These are phyloP conservation scores for Nematocida parisii DNA, from an alignment of 371 early-diverging fungal species.

Conservation along the genomic window DNA sequence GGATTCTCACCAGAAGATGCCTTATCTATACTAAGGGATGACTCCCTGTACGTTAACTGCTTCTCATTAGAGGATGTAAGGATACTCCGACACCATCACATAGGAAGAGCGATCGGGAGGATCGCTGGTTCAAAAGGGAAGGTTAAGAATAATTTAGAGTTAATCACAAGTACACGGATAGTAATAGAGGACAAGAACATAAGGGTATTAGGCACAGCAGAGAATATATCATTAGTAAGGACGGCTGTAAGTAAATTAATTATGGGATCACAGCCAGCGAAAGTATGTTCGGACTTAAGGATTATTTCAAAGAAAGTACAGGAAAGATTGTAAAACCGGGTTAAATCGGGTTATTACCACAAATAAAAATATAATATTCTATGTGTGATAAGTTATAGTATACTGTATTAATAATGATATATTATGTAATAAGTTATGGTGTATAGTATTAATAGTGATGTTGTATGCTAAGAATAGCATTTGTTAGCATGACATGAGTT, in stretches of 20 bases:
- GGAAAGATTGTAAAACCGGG: constrained; percentile 52
- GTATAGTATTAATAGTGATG: too few relatives aligned
- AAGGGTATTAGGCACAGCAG: constrained; percentile 87
- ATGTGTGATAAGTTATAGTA: too few relatives aligned
- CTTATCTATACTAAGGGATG: constrained; percentile 82
- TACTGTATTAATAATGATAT: too few relatives aligned
- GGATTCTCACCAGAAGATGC: constrained; percentile 86
- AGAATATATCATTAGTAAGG: constrained; percentile 89
- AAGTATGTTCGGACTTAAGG: constrained; percentile 75
- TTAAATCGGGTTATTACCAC: too few relatives aligned
- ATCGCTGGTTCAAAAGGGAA: constrained; percentile 96
- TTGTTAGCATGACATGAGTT: too few relatives aligned
- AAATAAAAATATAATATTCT: too few relatives aligned
- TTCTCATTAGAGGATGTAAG: constrained; percentile 97
- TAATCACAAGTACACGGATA: constrained; percentile 88
- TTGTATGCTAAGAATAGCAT: too few relatives aligned
- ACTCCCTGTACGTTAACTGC: constrained; percentile 75
- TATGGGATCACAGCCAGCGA: constrained; percentile 92
- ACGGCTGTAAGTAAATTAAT: constrained; percentile 89
- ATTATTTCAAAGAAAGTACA: constrained; percentile 66
- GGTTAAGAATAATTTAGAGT: constrained; percentile 89
- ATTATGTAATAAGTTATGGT: background rate
- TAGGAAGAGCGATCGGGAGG: constrained; percentile 94
- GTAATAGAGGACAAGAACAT: constrained; percentile 93
- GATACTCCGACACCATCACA: constrained; percentile 85